These are phyloP conservation scores for Xylaria digitata DNA, from an alignment of 2,329 filamentous ascomycete genomes.

Conservation along the genomic window DNA sequence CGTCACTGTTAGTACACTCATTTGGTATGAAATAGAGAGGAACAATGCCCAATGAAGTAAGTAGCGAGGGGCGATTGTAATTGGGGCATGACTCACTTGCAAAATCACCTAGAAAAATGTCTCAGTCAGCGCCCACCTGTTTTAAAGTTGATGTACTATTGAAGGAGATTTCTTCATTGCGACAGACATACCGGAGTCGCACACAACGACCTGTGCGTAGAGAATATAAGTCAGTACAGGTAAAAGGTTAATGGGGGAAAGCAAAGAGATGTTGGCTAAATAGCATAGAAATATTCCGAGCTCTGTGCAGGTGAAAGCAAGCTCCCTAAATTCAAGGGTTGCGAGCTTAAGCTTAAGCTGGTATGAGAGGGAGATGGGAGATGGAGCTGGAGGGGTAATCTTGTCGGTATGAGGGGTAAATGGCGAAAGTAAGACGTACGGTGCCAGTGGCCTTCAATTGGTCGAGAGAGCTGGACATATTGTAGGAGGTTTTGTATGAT, in stretches of 20 bases:
- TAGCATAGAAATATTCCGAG: not conserved
- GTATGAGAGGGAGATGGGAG: slow-evolving; percentile 19
- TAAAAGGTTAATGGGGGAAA: not conserved
- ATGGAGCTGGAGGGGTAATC: slow-evolving; percentile 48
- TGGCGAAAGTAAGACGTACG: slow-evolving; percentile 67
- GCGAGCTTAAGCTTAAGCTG: slow-evolving; percentile 26
- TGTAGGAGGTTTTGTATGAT: slow-evolving; percentile 35
- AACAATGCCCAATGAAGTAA: not conserved
- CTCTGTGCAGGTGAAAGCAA: not conserved
- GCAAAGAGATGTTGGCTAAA: slow-evolving; percentile 33
- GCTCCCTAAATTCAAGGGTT: slow-evolving; percentile 1
- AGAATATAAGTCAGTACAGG: slow-evolving; percentile 35
- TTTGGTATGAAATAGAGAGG: not conserved
- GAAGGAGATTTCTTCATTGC: slow-evolving; percentile 12
- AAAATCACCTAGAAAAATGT: slow-evolving; percentile 72
- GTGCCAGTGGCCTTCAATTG: slow-evolving; percentile 98
- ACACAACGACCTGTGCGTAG: slow-evolving; percentile 81
- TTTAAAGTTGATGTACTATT: slow-evolving; percentile 14
- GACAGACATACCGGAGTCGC: slow-evolving; percentile 84
- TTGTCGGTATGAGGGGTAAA: slow-evolving; percentile 45
- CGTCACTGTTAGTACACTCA: slow-evolving; percentile 41
- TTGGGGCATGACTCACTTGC: slow-evolving; percentile 68
- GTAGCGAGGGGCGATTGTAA: not conserved
- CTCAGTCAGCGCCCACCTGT: slow-evolving; percentile 47
- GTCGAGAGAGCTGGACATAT: slow-evolving; percentile 90